These are phyloP conservation scores for Lepidium sativum DNA, from an alignment of 345 rosid genomes.

Conservation along the genomic window DNA sequence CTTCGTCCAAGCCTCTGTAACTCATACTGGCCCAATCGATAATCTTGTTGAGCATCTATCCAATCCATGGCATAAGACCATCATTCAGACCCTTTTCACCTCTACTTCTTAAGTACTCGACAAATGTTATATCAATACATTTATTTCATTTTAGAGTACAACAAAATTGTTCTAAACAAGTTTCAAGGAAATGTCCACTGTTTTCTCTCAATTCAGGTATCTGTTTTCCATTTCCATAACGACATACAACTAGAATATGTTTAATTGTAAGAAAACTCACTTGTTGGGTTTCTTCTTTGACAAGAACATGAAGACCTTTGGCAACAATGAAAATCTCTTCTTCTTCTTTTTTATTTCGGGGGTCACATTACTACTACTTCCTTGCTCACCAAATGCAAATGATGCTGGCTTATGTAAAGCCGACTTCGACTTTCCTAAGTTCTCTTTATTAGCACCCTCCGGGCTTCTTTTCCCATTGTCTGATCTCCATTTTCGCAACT, in stretches of 20 bases:
- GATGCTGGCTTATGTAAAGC: slow-evolving; percentile 14
- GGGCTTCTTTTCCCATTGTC: slow-evolving; percentile 54
- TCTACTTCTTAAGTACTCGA: slow-evolving; percentile 16
- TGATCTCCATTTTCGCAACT: slow-evolving; percentile 80
- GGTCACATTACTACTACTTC: slow-evolving; percentile 23
- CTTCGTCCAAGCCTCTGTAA: slow-evolving; percentile 79
- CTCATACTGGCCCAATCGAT: slow-evolving; percentile 86
- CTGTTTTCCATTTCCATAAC: background rate
- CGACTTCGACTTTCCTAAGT: slow-evolving; percentile 24
- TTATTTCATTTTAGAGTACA: slow-evolving; percentile 17
- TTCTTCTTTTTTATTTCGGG: slow-evolving; percentile 37
- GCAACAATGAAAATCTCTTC: slow-evolving; percentile 70
- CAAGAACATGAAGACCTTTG: slow-evolving; percentile 62
- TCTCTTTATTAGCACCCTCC: slow-evolving; percentile 27
- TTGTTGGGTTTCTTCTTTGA: slow-evolving; percentile 51
- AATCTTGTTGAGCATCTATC: slow-evolving; percentile 84
- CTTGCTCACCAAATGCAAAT: slow-evolving; percentile 27
- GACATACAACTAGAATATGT: background rate
- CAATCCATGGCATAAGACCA: slow-evolving; percentile 86
- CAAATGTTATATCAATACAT: slow-evolving; percentile 5
- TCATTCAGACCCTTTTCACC: slow-evolving; percentile 61
- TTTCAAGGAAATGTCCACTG: background rate
- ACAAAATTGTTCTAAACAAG: slow-evolving; percentile 9
- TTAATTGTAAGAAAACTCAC: slow-evolving; percentile 11
- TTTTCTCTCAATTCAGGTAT: background rate